phyloP scores from a whole-genome alignment of 2,329 filamentous ascomycete genomes.

The Rutstroemia sp. region DNA sequence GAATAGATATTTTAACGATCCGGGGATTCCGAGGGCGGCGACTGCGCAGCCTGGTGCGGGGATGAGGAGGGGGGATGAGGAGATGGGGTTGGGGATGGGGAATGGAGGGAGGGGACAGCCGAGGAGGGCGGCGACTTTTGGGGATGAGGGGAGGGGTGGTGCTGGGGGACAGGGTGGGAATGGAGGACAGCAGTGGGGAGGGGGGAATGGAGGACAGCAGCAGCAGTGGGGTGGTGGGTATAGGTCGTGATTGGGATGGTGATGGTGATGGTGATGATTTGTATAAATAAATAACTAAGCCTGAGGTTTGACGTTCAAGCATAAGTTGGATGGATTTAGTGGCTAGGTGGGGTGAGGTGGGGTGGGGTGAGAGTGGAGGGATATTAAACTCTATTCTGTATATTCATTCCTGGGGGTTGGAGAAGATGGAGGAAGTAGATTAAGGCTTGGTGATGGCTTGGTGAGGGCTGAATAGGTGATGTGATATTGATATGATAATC shows the following conservation, averaged over 20 bases:
- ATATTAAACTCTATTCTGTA: too few relatives aligned
- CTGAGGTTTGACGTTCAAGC: too few relatives aligned
- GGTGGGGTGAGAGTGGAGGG: too few relatives aligned
- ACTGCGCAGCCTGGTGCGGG: neutral
- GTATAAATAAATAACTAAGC: too few relatives aligned
- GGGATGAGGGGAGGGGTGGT: neutral
- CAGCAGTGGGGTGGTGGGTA: too few relatives aligned
- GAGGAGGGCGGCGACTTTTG: neutral
- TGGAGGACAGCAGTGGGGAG: neutral
- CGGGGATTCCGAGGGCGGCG: neutral
- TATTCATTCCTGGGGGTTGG: too few relatives aligned
- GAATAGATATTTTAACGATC: neutral
- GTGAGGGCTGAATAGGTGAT: too few relatives aligned
- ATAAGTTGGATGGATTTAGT: too few relatives aligned
- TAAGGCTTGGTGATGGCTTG: too few relatives aligned
- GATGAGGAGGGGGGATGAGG: neutral
- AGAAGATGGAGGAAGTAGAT: too few relatives aligned
- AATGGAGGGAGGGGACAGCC: neutral
- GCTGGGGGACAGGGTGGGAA: neutral
- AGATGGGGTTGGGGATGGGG: neutral
- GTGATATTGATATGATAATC: too few relatives aligned
- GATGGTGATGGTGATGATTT: neutral
- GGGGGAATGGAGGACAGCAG: neutral
- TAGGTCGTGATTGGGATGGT: neutral
- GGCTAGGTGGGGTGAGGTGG: too few relatives aligned